These are phyloP conservation scores for Trichocladium uniseriatum DNA, from an alignment of 495 filamentous ascomycete species.

Conservation along the genomic window DNA sequence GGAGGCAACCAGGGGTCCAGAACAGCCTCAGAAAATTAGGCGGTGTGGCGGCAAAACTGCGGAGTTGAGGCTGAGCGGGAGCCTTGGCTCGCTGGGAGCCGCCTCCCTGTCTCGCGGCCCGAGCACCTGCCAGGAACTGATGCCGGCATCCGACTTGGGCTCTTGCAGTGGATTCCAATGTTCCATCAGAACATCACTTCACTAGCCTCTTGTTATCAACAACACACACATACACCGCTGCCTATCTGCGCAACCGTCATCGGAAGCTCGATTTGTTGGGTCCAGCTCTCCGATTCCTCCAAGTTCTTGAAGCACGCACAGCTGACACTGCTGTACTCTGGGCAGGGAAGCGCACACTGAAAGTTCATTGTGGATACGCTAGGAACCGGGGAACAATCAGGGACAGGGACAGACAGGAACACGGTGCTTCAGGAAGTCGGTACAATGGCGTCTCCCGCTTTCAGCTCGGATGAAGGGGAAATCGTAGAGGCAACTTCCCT, in stretches of 20 bases:
- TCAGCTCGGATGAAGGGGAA: slow-evolving; percentile 73
- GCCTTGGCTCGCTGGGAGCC: too few relatives aligned
- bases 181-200: too few relatives aligned
- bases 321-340: slow-evolving; percentile 8
- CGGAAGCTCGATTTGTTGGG: slow-evolving; percentile 16
- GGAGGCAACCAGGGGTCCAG: neutral
- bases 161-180: too few relatives aligned
- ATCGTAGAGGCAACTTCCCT: slow-evolving; percentile 63
- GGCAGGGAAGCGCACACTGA: neutral
- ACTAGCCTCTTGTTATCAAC: neutral
- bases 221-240: neutral
- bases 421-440: slow-evolving; percentile 11
- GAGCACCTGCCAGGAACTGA: too few relatives aligned
- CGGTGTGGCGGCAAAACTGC: slow-evolving; percentile 11
- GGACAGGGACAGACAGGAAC: neutral
- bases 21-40: neutral
- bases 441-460: slow-evolving; percentile 40
- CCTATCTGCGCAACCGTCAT: neutral
- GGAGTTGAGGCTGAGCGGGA: too few relatives aligned
- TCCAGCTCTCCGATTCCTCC: slow-evolving; percentile 14
- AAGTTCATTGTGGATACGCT: neutral
- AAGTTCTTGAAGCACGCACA: neutral
- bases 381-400: neutral
- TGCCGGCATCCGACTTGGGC: too few relatives aligned
- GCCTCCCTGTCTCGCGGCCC: too few relatives aligned